A percentile compares a stretch with the other conserved stretches of the same genome.
phyloP scores from a whole-genome alignment of 2,329 filamentous ascomycete genomes.

The Fonsecaea pugnacius region DNA sequence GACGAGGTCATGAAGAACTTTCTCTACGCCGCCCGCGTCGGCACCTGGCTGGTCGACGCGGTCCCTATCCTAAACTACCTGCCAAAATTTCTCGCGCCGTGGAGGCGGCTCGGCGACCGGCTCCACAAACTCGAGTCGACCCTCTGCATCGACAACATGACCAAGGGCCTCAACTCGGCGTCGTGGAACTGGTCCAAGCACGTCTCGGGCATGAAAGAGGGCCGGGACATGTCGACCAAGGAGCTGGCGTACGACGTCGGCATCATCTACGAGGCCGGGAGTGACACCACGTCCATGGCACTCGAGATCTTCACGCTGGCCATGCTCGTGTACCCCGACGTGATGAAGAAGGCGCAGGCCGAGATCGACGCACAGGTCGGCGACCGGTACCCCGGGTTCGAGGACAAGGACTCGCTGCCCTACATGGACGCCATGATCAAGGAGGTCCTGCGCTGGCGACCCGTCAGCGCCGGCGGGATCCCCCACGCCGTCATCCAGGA shows the following conservation, averaged over 20 bases:
- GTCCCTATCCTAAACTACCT: slow-evolving; percentile 51
- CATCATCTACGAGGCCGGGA: slow-evolving; percentile 42
- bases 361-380: slow-evolving; percentile 44
- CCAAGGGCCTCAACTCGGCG: slow-evolving; percentile 15
- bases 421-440: slow-evolving; percentile 42
- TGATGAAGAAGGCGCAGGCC: slow-evolving; percentile 33
- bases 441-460: slow-evolving; percentile 46
- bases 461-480: slow-evolving; percentile 44
- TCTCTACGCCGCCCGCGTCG: slow-evolving; percentile 56
- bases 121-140: slow-evolving; percentile 37
- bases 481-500: slow-evolving; percentile 50
- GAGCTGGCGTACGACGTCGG: slow-evolving; percentile 53
- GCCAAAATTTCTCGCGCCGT: slow-evolving; percentile 51
- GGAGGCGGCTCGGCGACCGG: slow-evolving; percentile 45
- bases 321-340: slow-evolving; percentile 37
- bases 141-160: slow-evolving; percentile 32
- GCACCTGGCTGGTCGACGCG: slow-evolving; percentile 53
- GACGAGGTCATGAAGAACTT: slow-evolving; percentile 54
- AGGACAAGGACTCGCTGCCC: slow-evolving; percentile 40
- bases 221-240: slow-evolving; percentile 47
- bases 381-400: slow-evolving; percentile 42
- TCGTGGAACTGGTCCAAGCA: slow-evolving; percentile 38
- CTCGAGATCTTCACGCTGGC: slow-evolving; percentile 41
- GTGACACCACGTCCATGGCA: slow-evolving; percentile 40
- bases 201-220: slow-evolving; percentile 40